phyloP scores from a whole-genome alignment of 768 basidiomycete genomes.

The Psilocybe sp. region DNA sequence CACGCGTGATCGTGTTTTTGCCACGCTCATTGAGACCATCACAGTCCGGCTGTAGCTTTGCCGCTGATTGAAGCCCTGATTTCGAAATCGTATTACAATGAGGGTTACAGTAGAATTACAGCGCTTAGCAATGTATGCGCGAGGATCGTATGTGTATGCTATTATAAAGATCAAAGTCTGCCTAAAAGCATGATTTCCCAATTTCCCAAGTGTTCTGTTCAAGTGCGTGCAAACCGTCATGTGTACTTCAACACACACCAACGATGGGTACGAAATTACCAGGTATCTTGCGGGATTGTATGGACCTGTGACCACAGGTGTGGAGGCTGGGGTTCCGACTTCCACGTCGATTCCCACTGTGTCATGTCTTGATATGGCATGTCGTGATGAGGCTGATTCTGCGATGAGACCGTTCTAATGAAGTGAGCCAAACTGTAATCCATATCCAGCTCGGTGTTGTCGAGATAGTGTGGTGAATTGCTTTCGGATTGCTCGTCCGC shows the following conservation, averaged over 20 bases:
- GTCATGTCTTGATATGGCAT: slow-evolving; percentile 3
- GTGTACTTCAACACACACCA: too few species aligned
- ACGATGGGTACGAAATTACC: neutral
- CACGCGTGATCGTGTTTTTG: slow-evolving; percentile 21
- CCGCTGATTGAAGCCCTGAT: too few species aligned
- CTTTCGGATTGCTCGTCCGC: slow-evolving; percentile 5
- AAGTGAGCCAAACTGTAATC: slow-evolving; percentile 49
- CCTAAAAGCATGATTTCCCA: too few species aligned
- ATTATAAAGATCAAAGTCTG: too few species aligned
- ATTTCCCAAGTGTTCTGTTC: too few species aligned
- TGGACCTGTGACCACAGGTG: slow-evolving; percentile 2
- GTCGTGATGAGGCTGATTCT: slow-evolving; percentile 14
- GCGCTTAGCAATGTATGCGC: too few species aligned
- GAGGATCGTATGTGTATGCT: too few species aligned
- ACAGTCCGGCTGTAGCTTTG: neutral
- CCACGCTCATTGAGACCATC: neutral
- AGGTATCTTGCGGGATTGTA: slow-evolving; percentile 1
- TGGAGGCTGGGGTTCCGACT: slow-evolving; percentile 5
- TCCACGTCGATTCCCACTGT: slow-evolving; percentile 10
- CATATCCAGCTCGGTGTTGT: slow-evolving; percentile 33
- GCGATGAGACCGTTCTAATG: slow-evolving; percentile 31
- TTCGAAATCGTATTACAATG: neutral
- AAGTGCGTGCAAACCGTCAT: too few species aligned
- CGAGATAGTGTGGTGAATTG: neutral
- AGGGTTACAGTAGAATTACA: too few species aligned